These are phyloP conservation scores for Debaryomyces hansenii DNA, from an alignment of 805 yeast species.

Conservation along the genomic window DNA sequence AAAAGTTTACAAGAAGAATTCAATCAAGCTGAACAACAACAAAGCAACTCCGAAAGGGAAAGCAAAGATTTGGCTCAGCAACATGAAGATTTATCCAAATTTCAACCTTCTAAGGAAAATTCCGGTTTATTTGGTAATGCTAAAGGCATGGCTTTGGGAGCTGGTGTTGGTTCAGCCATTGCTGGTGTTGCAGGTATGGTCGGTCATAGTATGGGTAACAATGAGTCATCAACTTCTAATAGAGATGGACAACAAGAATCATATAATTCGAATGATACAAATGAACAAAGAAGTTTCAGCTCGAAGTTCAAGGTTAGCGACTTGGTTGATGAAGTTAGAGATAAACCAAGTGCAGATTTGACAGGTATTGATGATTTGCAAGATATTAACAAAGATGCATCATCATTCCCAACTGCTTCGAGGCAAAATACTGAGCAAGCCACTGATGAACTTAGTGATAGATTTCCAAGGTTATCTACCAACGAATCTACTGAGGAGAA, in stretches of 20 bases:
- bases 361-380: constrained; percentile 25
- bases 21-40: constrained; percentile 15
- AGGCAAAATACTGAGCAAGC: background rate
- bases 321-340: constrained; percentile 28
- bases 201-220: background rate
- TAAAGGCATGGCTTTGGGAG: constrained; percentile 15
- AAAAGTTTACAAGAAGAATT: constrained; percentile 23
- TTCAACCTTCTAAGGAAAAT: constrained; percentile 4
- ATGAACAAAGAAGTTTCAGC: background rate
- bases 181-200: constrained; percentile 4
- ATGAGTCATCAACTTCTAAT: background rate
- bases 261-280: background rate
- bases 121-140: background rate
- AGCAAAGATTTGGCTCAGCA: constrained; percentile 11
- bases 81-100: constrained; percentile 6
- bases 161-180: constrained; percentile 16
- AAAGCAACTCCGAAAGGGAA: background rate
- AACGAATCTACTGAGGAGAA: constrained; percentile 16
- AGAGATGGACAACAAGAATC: background rate
- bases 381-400: constrained; percentile 5
- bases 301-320: constrained; percentile 5
- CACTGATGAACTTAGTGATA: constrained; percentile 9
- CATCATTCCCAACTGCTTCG: background rate
- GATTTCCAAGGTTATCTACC: constrained; percentile 36
- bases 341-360: constrained; percentile 24